Conservation (phyloP, 1,284 basidiomycete genomes). For the Stygiomarasmius scandens region DNA sequence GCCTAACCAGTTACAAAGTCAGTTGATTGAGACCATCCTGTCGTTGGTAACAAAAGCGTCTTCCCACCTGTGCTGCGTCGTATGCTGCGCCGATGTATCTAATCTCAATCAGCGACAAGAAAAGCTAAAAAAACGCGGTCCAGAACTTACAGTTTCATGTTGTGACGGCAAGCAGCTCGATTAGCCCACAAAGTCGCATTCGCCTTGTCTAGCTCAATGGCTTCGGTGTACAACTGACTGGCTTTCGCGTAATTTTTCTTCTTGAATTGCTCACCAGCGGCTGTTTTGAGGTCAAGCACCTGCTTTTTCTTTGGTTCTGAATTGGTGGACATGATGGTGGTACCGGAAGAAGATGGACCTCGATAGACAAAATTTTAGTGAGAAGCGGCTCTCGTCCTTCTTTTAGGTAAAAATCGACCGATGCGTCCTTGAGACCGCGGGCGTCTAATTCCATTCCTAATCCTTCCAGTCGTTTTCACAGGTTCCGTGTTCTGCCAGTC, state of each 20-base stretch:
- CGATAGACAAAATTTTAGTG: no score
- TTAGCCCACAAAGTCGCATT: constrained; percentile 24
- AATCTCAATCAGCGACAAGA: not conserved
- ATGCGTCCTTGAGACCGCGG: no score
- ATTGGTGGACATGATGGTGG: no score
- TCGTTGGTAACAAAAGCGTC: no score
- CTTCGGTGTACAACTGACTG: constrained; percentile 20
- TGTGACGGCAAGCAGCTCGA: constrained; percentile 21
- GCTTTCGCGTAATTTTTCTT: constrained; percentile 57
- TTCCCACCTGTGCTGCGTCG: constrained; percentile 16
- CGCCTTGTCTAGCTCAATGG: constrained; percentile 15
- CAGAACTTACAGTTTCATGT: constrained; percentile 16
- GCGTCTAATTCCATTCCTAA: no score
- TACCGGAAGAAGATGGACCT: no score
- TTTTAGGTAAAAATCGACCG: no score
- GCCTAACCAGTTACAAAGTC: constrained; percentile 2
- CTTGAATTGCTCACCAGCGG: constrained; percentile 8
- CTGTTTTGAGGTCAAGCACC: constrained; percentile 10
- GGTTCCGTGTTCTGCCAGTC: no score
- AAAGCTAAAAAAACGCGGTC: no score
- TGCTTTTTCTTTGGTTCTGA: not conserved
- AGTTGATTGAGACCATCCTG: not conserved
- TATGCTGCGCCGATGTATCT: constrained; percentile 17
- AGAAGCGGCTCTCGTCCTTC: no score
- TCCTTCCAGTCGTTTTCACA: no score